Conservation (phyloP, 495 filamentous ascomycete species). For the Sordaria brevicollis region DNA sequence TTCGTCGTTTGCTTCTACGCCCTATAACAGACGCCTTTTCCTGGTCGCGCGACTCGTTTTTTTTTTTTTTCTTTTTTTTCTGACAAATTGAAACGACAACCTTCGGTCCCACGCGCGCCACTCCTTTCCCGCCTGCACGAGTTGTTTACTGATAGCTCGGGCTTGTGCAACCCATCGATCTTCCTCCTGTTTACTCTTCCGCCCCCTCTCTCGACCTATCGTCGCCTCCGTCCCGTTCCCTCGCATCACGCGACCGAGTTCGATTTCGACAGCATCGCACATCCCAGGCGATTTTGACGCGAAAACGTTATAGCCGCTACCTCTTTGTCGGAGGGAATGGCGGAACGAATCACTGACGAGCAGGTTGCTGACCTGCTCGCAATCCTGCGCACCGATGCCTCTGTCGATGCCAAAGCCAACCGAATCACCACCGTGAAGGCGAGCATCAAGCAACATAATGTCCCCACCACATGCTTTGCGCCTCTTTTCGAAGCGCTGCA, state of each 20-base stretch:
- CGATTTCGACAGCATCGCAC: background rate
- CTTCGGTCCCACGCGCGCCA: background rate
- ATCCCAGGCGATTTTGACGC: conserved; percentile 14
- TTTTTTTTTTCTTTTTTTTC: conserved; percentile 20
- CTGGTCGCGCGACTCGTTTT: background rate
- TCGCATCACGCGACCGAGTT: background rate
- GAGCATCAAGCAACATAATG: conserved; percentile 79
- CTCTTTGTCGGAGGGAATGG: conserved; percentile 28
- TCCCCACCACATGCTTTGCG: conserved; percentile 60
- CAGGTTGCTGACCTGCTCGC: conserved; percentile 55
- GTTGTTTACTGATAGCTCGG: background rate
- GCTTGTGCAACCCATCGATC: background rate
- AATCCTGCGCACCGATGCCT: conserved; percentile 57
- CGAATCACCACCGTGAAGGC: conserved; percentile 66
- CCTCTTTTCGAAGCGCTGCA: conserved; percentile 66
- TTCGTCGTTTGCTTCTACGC: background rate
- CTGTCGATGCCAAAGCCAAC: conserved; percentile 60
- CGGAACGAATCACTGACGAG: conserved; percentile 48
- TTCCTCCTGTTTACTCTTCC: background rate
- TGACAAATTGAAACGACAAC: conserved; percentile 1
- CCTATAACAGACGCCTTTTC: background rate
- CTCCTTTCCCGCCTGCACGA: background rate
- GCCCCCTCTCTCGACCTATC: background rate
- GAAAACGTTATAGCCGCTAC: conserved; percentile 3
- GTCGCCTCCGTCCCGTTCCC: background rate